Percentiles rank a stretch among this genome's conserved stretches.
phyloP scores from a whole-genome alignment of 2,329 filamentous ascomycete species.

The Claviceps capensis region DNA sequence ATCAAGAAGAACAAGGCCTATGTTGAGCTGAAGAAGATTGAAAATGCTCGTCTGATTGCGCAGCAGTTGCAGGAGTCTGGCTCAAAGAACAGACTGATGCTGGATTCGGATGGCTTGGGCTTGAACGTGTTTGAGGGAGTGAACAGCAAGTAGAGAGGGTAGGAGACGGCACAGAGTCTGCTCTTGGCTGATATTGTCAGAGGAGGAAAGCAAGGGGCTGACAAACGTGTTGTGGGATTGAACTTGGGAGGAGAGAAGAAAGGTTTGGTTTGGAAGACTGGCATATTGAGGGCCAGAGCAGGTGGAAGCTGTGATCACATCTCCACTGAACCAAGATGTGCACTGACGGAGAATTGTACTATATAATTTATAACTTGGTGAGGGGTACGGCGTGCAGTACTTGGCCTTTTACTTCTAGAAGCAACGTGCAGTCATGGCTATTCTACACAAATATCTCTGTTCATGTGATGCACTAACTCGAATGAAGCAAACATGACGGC shows the following conservation, averaged over 20 bases:
- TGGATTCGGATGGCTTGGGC: conserved; percentile 82
- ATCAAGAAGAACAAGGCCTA: conserved; percentile 99
- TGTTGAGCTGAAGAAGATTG: conserved; percentile 93
- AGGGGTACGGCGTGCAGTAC: neutral
- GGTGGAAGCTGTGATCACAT: neutral
- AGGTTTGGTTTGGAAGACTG: neutral
- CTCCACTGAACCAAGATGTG: conserved; percentile 3
- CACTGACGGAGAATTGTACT: conserved; percentile 3
- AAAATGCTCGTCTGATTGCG: conserved; percentile 89
- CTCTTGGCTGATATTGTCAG: neutral
- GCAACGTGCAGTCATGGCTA: neutral
- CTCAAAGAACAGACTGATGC: conserved; percentile 83
- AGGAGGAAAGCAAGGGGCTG: neutral
- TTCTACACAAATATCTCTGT: neutral
- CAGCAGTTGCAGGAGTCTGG: conserved; percentile 71
- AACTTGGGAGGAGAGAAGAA: neutral
- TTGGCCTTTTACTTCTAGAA: neutral
- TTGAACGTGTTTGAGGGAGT: conserved; percentile 61
- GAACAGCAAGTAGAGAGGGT: conserved; percentile 27
- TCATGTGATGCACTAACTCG: neutral
- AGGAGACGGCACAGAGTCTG: neutral
- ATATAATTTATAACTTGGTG: neutral
- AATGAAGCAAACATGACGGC: neutral
- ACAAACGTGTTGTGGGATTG: neutral
- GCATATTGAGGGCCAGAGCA: neutral